Base-by-base conservation (phyloP, 164 flowering plant genomes). In the Tetrastigma voinierianum region DNA sequence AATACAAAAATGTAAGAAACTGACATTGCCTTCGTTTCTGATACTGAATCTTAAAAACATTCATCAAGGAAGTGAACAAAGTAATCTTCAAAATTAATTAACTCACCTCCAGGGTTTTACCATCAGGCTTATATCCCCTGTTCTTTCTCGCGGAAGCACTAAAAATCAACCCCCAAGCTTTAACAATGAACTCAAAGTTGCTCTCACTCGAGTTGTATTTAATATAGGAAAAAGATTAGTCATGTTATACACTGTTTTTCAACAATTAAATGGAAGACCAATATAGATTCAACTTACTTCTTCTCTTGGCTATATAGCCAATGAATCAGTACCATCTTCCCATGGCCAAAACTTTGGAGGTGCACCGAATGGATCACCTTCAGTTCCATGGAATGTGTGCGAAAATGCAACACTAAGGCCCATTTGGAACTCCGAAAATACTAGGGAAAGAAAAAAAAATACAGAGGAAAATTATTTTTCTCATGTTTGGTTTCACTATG, bases 81-180 rank as follows among this genome's bases (percentile, higher is more conserved):
- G n/a, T 16, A 15, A 32, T 4, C 24, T 59, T 45, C 53, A 58
- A 51, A 19, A n/a, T 43, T n/a, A n/a, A n/a, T n/a, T 21, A 0
- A 73, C 85, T 68, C 56, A 89, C 97, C 87, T 86, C 83, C 56
- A 95, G 56, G 44, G 96, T 90, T 68, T 83, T 76, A 11, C 90
- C 98, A 71, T 92, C 97, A 46, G 97, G 48, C 97, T 97, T 60
- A 95, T 95, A 69, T 95, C 99, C 71, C 91, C n/a, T n/a, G n/a
- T n/a, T n/a, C n/a, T n/a, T n/a, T 89, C 62, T 95, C 99, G 73
- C 92, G 99, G 78, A 95, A 95, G 84, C 99, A 95, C 99, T 98
- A 95, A 46, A 65, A 47, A 32, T 95, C 96, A 68, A 92, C n/a
- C 97, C 70, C 98, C 99, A 71, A 95, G 87, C 76, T 95, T 95